Evolutionary conservation across 2,329 filamentous ascomycete species (phyloP), one percentile per base, ranked within the genome.

Genomic region (Epichloe typhina): DNA sequence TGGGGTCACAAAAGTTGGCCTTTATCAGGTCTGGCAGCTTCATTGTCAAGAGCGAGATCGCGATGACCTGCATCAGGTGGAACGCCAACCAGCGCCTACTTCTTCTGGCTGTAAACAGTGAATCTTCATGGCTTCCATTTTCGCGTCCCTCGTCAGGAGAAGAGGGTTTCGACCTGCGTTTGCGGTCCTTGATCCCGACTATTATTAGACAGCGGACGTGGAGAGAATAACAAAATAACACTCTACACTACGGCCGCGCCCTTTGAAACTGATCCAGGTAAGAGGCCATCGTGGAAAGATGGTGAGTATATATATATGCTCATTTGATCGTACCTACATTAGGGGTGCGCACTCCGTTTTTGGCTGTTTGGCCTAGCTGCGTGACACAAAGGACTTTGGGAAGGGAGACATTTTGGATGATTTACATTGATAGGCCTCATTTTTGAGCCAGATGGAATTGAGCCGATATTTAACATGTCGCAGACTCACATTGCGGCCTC

Each of bases 141-240:
- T 38, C 40, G 12, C 26, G 5, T 49, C n/a, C 33, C 43, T 36
- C 39, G n/a, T 3, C 35, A 19, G 47, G 15, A 49, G 11, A 26
- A 31, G 15, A 50, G 13, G 40, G 15, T 39, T 39, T 46, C 26
- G 15, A n/a, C 21, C 46, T 35, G 38, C 23, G 45, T 36, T 36
- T 26, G 46, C 37, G 12, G 31, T 35, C 21, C 45, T 17, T 31
- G 4, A 17, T 47, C 23, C 49, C 17, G 15, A 21, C 39, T 47
- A 39, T 51, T 47, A 42, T 50, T 48, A 39, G 45, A 48, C 46
- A 50, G 42, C n/a, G 48, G 23, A 21, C 17, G 23, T 49, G 17
- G 35, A 21, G n/a, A 42, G 19, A 49, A 35, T 3, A 41, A 21
- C 21, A 21, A 15, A 8, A 35, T 12, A 7, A 31, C 46, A 17